Evolutionary conservation across 495 filamentous ascomycete species (phyloP).

Genomic region (Rostrohypoxylon terebratum): DNA sequence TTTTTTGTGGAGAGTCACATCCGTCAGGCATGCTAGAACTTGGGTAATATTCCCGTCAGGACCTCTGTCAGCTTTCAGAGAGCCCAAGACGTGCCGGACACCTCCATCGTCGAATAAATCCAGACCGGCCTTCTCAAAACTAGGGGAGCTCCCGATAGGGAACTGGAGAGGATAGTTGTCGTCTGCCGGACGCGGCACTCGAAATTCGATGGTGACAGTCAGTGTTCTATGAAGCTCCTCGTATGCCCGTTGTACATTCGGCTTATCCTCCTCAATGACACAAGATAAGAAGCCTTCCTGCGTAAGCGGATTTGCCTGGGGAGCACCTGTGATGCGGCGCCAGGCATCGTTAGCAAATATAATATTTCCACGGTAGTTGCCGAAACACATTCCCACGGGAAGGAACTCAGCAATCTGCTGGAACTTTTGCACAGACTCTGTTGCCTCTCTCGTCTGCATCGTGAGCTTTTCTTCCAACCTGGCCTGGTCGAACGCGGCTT

Average conservation of each 20-base stretch:
- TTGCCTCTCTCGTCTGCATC: constrained; percentile 72
- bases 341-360: constrained; percentile 79
- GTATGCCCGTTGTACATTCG: constrained; percentile 48
- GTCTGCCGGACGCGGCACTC: constrained; percentile 47
- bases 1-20: constrained; percentile 58
- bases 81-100: constrained; percentile 55
- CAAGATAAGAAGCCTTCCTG: constrained; percentile 53
- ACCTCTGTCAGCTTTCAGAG: constrained; percentile 56
- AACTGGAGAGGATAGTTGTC: constrained; percentile 38
- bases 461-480: constrained; percentile 74
- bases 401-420: constrained; percentile 79
- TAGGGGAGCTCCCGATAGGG: constrained; percentile 54
- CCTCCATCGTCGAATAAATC: constrained; percentile 49
- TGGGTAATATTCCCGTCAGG: constrained; percentile 53
- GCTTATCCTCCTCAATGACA: constrained; percentile 56
- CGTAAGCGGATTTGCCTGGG: constrained; percentile 58
- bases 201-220: constrained; percentile 57
- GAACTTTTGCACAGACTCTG: constrained; percentile 76
- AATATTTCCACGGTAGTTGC: constrained; percentile 68
- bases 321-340: constrained; percentile 70
- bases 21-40: constrained; percentile 59
- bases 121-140: constrained; percentile 56
- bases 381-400: constrained; percentile 79
- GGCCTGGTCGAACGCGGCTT: constrained; percentile 74
- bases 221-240: constrained; percentile 51